Evolutionary conservation across 495 filamentous ascomycete species (phyloP), one percentile per base, ranked within the genome.

Genomic region (Lasiosphaeria ovina): DNA sequence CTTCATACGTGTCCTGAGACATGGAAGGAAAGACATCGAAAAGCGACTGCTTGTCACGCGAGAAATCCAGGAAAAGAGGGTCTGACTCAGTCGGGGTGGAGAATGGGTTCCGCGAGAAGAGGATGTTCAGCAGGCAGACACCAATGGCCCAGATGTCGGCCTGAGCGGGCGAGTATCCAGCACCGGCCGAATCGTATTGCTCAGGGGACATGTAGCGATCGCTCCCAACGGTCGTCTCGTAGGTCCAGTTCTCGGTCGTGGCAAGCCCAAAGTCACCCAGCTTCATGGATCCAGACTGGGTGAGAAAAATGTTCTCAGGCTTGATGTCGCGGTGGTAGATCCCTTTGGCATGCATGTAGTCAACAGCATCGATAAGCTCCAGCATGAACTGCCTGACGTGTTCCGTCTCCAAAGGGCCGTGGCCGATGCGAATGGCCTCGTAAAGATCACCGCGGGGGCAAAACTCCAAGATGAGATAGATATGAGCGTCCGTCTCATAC

Each of bases 121-220:
- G 80, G 63, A 98, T 88, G 76, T 98, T 98, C 66, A 98, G 81
- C 58, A 98, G 77, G 71, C 93, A 97, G 74, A 98, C 90, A 51
- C 94, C 94, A 67, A 98, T 87, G 51, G 92, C 91, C 94, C 94
- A 98, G 64, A 96, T 86, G 73, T 98, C 94, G 17, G 95, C 94
- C 75, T 95, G 84, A 54, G 90, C 91, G 35, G 94, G 92, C 48
- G 91, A 93, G 77, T 98, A 98, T 64, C 94, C 94, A 52, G 79
- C 82, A 59, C 86, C 86, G 66, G 85, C 79, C 31, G 93, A 89
- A 64, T 98, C 93, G 64, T 92, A 98, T 68, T 98, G 94, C 74
- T 98, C 94, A 16, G 94, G 94, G 53, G 94, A 92, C 94, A 98
- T 98, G 76, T 98, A 98, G 36, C 94, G 90, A 67, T 98, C 95